Percentiles rank a stretch among this genome's conserved stretches.
Conservation (phyloP, 1,139 yeast genomes). For the Magnusiomyces suaveolens region DNA sequence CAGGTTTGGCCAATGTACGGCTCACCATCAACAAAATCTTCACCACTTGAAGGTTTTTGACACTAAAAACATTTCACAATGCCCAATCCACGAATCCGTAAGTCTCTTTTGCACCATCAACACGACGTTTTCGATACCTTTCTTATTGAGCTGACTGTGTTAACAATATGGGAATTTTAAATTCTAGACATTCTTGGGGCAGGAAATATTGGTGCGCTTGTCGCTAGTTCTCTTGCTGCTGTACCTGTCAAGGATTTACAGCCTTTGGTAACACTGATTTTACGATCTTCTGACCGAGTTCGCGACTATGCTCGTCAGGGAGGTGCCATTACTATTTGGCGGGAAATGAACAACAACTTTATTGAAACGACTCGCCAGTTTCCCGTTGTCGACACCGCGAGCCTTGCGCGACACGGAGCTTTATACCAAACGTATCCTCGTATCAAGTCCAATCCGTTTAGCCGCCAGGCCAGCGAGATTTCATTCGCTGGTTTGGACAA, state of each 20-base stretch:
- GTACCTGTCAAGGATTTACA: conserved; percentile 19
- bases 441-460: background rate
- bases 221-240: conserved; percentile 33
- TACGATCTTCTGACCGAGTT: conserved; percentile 36
- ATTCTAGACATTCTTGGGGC: conserved; percentile 29
- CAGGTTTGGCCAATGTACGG: too few species aligned
- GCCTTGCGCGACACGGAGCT: conserved; percentile 12
- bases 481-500: conserved; percentile 35
- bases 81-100: background rate
- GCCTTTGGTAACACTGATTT: conserved; percentile 37
- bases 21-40: background rate
- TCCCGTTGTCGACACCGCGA: conserved; percentile 12
- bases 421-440: conserved; percentile 8
- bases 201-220: conserved; percentile 33
- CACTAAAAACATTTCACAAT: background rate
- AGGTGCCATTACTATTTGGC: conserved; percentile 29
- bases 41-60: background rate
- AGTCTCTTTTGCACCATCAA: background rate
- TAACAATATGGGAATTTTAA: too few species aligned
- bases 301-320: conserved; percentile 37
- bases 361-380: conserved; percentile 10
- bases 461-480: background rate
- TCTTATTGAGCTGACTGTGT: background rate
- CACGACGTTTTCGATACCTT: background rate
- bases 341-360: conserved; percentile 13